Conservation (phyloP, 257 asterid species). For the Nicotiana sylvestris region DNA sequence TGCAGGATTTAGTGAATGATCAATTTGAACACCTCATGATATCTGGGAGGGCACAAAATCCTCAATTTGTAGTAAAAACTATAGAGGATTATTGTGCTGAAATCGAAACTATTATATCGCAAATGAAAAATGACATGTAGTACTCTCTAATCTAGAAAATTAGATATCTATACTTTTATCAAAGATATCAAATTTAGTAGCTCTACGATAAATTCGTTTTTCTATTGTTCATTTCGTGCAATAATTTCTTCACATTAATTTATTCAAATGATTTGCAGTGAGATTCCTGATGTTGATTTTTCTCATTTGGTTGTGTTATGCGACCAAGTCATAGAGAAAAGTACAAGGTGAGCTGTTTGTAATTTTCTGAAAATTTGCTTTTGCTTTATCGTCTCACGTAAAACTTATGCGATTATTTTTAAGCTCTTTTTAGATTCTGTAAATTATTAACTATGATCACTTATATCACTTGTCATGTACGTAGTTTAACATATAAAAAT, state of each 20-base stretch:
- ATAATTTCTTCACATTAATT: not conserved
- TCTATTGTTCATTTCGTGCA: not conserved
- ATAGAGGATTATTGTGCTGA: not conserved
- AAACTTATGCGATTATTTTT: not conserved
- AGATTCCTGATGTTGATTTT: not conserved
- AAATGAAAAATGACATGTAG: not conserved
- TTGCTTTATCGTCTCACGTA: not conserved
- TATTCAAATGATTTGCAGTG: not conserved
- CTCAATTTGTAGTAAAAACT: not conserved
- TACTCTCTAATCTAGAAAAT: not conserved
- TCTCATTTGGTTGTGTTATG: not conserved
- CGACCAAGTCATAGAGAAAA: not conserved
- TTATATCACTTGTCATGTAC: no score
- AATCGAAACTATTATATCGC: not conserved
- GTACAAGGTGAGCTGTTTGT: not conserved
- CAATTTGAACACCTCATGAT: slow-evolving; percentile 1
- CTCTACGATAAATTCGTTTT: not conserved
- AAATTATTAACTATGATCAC: not conserved
- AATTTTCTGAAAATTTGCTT: not conserved
- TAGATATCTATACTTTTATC: not conserved
- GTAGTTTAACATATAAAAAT: not conserved
- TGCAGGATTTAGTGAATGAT: not conserved
- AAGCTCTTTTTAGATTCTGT: not conserved
- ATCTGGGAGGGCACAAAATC: not conserved
- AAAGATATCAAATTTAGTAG: not conserved